Conservation (phyloP, 75 land plant genomes). For the Selaginella moellendorffii region DNA sequence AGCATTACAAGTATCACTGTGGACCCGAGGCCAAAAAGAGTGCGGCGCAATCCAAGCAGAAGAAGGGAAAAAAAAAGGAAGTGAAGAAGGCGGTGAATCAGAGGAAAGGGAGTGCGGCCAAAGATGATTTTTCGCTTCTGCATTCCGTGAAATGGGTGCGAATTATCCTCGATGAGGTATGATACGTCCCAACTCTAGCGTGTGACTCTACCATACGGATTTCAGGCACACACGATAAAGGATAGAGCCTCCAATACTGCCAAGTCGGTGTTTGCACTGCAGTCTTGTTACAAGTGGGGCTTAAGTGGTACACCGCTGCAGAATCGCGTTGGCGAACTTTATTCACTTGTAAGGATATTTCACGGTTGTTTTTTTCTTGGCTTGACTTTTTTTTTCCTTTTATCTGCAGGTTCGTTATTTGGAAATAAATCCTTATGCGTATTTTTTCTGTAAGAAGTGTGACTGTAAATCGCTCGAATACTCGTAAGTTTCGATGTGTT, state of each 20-base stretch:
- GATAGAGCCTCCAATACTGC: conserved; percentile 61
- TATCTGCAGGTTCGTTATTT: conserved; percentile 54
- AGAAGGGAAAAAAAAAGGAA: not conserved
- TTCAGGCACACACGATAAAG: conserved; percentile 78
- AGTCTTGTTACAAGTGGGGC: conserved; percentile 71
- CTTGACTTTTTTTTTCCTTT: not conserved
- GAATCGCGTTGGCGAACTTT: conserved; percentile 87
- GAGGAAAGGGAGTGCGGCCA: not conserved
- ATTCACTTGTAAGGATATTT: conserved; percentile 52
- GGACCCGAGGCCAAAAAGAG: conserved; percentile 63
- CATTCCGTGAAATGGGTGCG: conserved; percentile 78
- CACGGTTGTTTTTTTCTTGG: not conserved
- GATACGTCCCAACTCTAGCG: not conserved
- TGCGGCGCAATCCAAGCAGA: conserved; percentile 46
- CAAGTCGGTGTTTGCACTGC: conserved; percentile 56
- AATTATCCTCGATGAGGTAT: conserved; percentile 79
- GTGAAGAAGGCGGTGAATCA: not conserved
- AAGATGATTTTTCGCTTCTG: conserved; percentile 25
- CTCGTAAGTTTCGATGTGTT: conserved; percentile 21
- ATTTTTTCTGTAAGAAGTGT: conserved; percentile 64
- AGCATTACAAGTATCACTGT: conserved; percentile 52
- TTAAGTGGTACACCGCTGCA: conserved; percentile 91
- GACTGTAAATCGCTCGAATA: conserved; percentile 72
- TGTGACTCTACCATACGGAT: no score
- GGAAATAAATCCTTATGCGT: conserved; percentile 60